Evolutionary conservation across 441 rosid genomes (phyloP).

Genomic region (Bruguiera hainesii): DNA sequence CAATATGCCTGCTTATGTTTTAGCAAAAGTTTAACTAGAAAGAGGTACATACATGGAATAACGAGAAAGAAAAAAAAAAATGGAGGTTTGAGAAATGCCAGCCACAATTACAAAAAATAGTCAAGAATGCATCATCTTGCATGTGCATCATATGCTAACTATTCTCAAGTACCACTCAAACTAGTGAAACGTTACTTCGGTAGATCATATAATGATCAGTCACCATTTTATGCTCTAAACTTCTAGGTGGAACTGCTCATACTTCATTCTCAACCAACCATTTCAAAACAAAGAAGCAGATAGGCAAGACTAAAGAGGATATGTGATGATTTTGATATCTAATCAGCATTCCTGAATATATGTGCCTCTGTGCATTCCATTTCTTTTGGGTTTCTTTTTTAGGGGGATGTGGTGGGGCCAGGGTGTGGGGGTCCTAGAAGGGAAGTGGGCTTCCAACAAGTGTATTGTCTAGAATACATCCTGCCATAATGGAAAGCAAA

Average conservation of each 20-base stretch:
- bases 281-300: not conserved
- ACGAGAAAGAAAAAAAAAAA: too few species aligned
- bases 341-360: too few species aligned
- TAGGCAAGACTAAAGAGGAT: not conserved
- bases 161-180: not conserved
- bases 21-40: not conserved
- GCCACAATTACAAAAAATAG: too few species aligned
- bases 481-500: not conserved
- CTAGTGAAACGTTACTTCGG: not conserved
- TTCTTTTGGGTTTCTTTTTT: too few species aligned
- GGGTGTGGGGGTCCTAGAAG: not conserved
- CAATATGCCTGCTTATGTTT: constrained; percentile 51
- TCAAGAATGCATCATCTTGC: not conserved
- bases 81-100: too few species aligned
- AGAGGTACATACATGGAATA: not conserved
- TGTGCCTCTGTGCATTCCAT: too few species aligned
- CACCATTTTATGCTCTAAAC: too few species aligned
- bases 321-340: too few species aligned
- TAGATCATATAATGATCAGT: not conserved
- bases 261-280: not conserved
- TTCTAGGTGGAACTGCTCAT: not conserved
- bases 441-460: not conserved
- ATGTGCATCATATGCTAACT: not conserved
- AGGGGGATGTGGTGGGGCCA: too few species aligned
- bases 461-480: not conserved